phyloP scores from a whole-genome alignment of 176 grass and related monocot species.

The Typha latifolia region DNA sequence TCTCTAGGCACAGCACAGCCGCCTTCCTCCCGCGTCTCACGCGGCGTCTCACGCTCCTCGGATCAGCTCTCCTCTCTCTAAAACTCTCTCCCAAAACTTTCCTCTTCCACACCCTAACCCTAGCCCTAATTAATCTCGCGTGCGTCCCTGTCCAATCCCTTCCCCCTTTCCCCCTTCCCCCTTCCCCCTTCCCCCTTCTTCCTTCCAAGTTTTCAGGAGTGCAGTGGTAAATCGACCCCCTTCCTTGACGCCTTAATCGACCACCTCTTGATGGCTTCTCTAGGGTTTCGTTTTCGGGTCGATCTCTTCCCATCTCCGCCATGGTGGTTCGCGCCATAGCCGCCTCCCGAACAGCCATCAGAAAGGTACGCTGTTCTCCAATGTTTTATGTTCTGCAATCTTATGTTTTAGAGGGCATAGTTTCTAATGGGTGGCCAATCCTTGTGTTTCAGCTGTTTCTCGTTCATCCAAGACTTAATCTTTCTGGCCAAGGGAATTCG shows the following conservation, averaged over 20 bases:
- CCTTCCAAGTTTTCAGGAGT: neutral
- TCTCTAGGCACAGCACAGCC: constrained; percentile 2
- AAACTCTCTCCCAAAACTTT: neutral
- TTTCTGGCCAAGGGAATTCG: neutral
- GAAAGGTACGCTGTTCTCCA: constrained; percentile 19
- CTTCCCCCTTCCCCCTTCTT: too few relatives aligned
- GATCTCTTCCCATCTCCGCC: constrained; percentile 7
- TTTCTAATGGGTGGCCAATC: neutral
- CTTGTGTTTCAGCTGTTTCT: neutral
- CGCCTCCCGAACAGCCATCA: neutral
- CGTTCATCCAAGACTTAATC: neutral
- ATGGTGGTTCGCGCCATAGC: constrained; percentile 19
- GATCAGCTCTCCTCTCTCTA: constrained; percentile 6
- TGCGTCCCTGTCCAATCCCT: neutral
- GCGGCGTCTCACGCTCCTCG: constrained; percentile 13
- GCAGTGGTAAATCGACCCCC: neutral
- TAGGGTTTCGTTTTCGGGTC: constrained; percentile 23
- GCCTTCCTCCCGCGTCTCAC: constrained; percentile 18
- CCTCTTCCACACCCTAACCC: constrained; percentile 12
- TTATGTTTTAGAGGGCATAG: neutral
- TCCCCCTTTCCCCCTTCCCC: too few relatives aligned
- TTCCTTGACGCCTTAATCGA: neutral
- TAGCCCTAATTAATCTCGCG: neutral
- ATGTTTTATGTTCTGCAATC: neutral
- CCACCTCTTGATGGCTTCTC: constrained; percentile 7